These are phyloP conservation scores for Vachellia collinsii DNA, from an alignment of 306 rosid species.

Conservation along the genomic window DNA sequence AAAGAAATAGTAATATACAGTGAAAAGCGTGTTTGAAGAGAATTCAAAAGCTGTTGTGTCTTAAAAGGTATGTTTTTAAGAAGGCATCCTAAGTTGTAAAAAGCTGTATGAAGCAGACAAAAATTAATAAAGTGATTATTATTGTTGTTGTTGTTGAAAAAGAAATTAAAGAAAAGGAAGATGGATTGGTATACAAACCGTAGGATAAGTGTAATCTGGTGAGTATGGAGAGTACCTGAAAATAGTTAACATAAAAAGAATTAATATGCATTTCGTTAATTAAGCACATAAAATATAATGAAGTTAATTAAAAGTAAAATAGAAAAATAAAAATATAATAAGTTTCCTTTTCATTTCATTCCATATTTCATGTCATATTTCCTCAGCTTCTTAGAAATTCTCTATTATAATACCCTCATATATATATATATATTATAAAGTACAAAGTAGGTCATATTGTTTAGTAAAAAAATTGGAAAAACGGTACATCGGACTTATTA, in stretches of 20 bases:
- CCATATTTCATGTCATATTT: background rate
- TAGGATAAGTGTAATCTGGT: conserved; percentile 86
- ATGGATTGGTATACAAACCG: conserved; percentile 63
- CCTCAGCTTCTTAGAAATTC: background rate
- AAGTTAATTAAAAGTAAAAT: background rate
- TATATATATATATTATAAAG: background rate
- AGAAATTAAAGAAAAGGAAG: background rate
- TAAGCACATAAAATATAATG: background rate
- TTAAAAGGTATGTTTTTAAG: conserved; percentile 36
- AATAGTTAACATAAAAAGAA: conserved; percentile 27
- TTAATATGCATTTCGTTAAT: background rate
- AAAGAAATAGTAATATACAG: conserved; percentile 12
- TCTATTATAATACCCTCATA: background rate
- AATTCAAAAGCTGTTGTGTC: conserved; percentile 43
- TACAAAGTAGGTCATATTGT: background rate
- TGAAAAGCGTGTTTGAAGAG: conserved; percentile 39
- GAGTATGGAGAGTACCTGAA: conserved; percentile 98
- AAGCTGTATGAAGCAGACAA: background rate
- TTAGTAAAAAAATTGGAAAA: background rate
- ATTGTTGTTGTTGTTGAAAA: background rate
- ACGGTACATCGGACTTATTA: background rate
- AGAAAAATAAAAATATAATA: too few species aligned
- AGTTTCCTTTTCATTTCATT: background rate
- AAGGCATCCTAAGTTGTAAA: conserved; percentile 58
- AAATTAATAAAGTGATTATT: conserved; percentile 2